These are phyloP conservation scores for Knoxia roxburghii DNA, from an alignment of 257 asterid genomes.

Conservation along the genomic window DNA sequence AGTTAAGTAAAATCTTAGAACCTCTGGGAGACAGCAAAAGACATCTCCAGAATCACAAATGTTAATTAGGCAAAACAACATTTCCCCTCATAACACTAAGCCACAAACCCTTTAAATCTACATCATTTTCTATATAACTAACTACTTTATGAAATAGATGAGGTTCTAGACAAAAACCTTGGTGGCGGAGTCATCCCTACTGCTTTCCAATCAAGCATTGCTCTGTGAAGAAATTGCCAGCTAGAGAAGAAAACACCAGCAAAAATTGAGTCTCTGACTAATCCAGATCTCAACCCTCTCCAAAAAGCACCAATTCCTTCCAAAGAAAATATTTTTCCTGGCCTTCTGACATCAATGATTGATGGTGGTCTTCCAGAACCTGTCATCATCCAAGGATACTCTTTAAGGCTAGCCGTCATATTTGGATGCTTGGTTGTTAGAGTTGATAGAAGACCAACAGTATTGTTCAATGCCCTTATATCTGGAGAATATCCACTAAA, in stretches of 20 bases:
- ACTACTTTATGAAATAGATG: neutral
- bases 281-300: constrained; percentile 84
- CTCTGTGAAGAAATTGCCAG: constrained; percentile 73
- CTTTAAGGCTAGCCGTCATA: constrained; percentile 55
- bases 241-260: constrained; percentile 82
- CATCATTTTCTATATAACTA: neutral
- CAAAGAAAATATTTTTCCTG: constrained; percentile 50
- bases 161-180: constrained; percentile 43
- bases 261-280: constrained; percentile 79
- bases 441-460: constrained; percentile 62
- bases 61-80: neutral
- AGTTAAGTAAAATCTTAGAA: neutral
- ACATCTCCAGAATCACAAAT: neutral
- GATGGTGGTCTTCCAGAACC: constrained; percentile 94
- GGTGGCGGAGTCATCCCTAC: constrained; percentile 83
- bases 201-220: constrained; percentile 87
- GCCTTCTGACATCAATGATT: constrained; percentile 54
- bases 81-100: neutral
- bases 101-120: neutral
- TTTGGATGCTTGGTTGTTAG: constrained; percentile 51
- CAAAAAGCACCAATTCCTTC: constrained; percentile 88
- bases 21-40: neutral
- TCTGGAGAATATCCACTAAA: constrained; percentile 65
- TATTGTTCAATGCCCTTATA: constrained; percentile 48
- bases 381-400: constrained; percentile 96